A percentile compares a stretch with the other conserved stretches of the same genome.
Evolutionary conservation across 352 stramenopile species (phyloP).

Genomic region (Globisporangium canariense): DNA sequence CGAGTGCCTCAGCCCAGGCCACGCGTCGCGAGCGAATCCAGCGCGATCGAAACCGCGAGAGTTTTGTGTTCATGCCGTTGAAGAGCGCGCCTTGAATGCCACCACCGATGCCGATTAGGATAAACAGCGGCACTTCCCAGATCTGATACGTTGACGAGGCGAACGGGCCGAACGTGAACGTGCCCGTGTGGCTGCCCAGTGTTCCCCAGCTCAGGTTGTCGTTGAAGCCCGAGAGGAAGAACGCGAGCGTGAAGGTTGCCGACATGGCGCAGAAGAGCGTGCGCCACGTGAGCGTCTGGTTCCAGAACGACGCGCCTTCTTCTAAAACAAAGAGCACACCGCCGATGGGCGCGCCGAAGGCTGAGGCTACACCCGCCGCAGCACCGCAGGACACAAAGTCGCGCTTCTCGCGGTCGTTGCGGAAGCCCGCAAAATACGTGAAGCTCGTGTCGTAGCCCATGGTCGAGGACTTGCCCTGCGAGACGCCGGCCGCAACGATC

Average conservation of each 20-base stretch:
- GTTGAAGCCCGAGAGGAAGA: slow-evolving; percentile 83
- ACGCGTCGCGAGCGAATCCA: slow-evolving; percentile 59
- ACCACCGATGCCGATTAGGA: slow-evolving; percentile 95
- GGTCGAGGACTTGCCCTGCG: slow-evolving; percentile 88
- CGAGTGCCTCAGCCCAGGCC: slow-evolving; percentile 53
- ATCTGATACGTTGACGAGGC: slow-evolving; percentile 91
- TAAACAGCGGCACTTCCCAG: slow-evolving; percentile 94
- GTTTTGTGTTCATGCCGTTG: slow-evolving; percentile 92
- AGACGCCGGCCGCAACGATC: slow-evolving; percentile 94
- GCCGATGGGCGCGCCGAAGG: slow-evolving; percentile 97
- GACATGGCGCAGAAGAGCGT: slow-evolving; percentile 97
- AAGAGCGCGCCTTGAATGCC: slow-evolving; percentile 97
- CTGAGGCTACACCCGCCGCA: slow-evolving; percentile 95
- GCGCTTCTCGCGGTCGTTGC: slow-evolving; percentile 94
- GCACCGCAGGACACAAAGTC: slow-evolving; percentile 98
- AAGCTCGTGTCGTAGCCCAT: slow-evolving; percentile 88
- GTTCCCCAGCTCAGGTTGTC: slow-evolving; percentile 41
- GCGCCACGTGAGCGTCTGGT: slow-evolving; percentile 97
- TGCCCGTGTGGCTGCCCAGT: slow-evolving; percentile 54
- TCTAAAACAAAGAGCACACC: slow-evolving; percentile 98
- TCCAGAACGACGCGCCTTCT: slow-evolving; percentile 98
- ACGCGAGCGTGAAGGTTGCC: slow-evolving; percentile 80
- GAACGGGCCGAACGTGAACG: slow-evolving; percentile 90
- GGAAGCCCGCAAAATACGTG: slow-evolving; percentile 90
- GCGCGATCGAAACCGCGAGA: slow-evolving; percentile 83